Conservation (phyloP, 2,329 filamentous ascomycete genomes). For the Ascochyta lentis region DNA sequence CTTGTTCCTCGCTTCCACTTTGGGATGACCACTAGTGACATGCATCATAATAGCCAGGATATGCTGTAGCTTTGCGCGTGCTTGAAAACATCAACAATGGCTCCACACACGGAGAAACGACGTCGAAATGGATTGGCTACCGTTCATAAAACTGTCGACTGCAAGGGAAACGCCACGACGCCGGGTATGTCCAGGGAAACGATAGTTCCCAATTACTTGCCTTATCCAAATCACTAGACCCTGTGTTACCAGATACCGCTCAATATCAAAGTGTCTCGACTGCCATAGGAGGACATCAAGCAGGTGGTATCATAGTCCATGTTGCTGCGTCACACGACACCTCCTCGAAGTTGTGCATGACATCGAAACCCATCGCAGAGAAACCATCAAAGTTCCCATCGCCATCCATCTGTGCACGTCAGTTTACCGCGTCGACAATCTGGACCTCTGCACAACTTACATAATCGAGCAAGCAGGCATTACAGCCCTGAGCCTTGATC, state of each 20-base stretch:
- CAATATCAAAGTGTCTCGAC: constrained; percentile 5
- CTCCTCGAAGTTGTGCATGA: constrained; percentile 82
- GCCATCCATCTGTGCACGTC: constrained; percentile 65
- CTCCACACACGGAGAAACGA: background rate
- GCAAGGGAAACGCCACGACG: constrained; percentile 4
- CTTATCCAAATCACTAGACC: constrained; percentile 3
- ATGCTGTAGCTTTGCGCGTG: constrained; percentile 4
- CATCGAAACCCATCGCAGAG: constrained; percentile 79
- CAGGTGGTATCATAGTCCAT: constrained; percentile 63
- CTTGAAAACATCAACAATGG: background rate
- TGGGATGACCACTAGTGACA: constrained; percentile 3
- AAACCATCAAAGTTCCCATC: constrained; percentile 78
- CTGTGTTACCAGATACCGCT: constrained; percentile 7
- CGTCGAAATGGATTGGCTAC: background rate
- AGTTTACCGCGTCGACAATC: constrained; percentile 21
- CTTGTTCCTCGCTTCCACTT: constrained; percentile 12
- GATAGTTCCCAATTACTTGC: constrained; percentile 6
- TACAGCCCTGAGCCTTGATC: constrained; percentile 78
- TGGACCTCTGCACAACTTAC: constrained; percentile 62
- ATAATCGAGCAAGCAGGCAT: constrained; percentile 78
- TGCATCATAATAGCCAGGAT: constrained; percentile 3
- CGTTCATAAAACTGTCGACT: background rate
- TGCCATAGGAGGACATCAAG: constrained; percentile 24
- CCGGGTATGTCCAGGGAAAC: constrained; percentile 14
- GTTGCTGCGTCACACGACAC: constrained; percentile 72